Conservation (phyloP, 495 filamentous ascomycete genomes). For the Xylaria castorea region DNA sequence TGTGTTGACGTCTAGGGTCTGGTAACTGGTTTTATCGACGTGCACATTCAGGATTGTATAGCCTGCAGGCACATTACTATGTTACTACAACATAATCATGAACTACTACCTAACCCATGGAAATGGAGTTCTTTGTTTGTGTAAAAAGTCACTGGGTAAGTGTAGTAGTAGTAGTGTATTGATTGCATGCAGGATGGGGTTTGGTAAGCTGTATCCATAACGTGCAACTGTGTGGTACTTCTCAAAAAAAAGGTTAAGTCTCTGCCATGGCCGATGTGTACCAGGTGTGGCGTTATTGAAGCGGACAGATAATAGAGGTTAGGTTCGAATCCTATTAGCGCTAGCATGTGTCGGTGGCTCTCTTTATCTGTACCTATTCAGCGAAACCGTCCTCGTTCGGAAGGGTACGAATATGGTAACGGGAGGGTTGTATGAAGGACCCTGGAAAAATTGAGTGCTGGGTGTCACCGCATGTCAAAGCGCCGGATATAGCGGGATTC, state of each 20-base stretch:
- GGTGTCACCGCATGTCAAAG: conserved; percentile 3
- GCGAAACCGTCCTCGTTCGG: not conserved
- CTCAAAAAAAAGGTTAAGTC: not conserved
- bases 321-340: too few relatives aligned
- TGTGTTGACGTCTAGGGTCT: not conserved
- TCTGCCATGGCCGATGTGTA: not conserved
- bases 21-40: not conserved
- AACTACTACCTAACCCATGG: not conserved
- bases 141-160: not conserved
- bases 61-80: not conserved
- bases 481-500: not conserved
- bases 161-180: not conserved
- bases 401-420: not conserved
- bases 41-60: not conserved
- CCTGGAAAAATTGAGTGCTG: not conserved
- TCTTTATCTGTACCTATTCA: not conserved
- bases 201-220: not conserved
- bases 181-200: not conserved
- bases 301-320: too few relatives aligned
- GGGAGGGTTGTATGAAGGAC: not conserved
- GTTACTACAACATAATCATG: not conserved
- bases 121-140: not conserved
- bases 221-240: not conserved
- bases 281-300: too few relatives aligned
- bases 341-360: too few relatives aligned